A percentile compares a stretch with the other conserved stretches of the same genome.
Conservation (phyloP, 129 eudicot genomes). For the Flaveria robusta region DNA sequence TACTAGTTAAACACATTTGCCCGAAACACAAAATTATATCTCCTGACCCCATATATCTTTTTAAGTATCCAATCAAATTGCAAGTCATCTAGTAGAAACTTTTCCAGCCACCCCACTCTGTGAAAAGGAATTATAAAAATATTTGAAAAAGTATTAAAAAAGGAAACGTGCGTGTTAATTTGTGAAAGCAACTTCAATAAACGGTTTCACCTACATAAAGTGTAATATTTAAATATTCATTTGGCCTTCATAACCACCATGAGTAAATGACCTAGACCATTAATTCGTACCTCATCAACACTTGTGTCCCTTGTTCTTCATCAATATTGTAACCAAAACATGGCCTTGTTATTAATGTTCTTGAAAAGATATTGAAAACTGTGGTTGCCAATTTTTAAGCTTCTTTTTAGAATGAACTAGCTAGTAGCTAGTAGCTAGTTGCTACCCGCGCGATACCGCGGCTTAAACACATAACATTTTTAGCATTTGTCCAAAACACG, state of each 20-base stretch:
- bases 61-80: too few relatives aligned
- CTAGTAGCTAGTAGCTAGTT: too few relatives aligned
- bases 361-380: background rate
- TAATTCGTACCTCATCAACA: constrained; percentile 30
- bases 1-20: too few relatives aligned
- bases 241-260: constrained; percentile 38
- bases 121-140: background rate
- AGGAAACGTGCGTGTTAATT: background rate
- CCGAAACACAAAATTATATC: too few relatives aligned
- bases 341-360: constrained; percentile 7
- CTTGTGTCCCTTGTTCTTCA: constrained; percentile 23
- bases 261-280: constrained; percentile 39
- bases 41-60: too few relatives aligned
- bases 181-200: constrained; percentile 33
- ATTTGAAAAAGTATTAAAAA: background rate
- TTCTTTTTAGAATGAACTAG: too few relatives aligned
- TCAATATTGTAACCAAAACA: constrained; percentile 11
- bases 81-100: too few relatives aligned
- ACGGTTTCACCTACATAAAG: constrained; percentile 37
- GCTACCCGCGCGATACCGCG: too few relatives aligned
- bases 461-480: too few relatives aligned
- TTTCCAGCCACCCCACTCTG: background rate
- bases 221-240: constrained; percentile 19
- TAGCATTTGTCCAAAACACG: too few relatives aligned
- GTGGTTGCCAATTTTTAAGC: too few relatives aligned